Evolutionary conservation across 1,284 basidiomycete genomes (phyloP).

Genomic region (Sphagnurus paluster): DNA sequence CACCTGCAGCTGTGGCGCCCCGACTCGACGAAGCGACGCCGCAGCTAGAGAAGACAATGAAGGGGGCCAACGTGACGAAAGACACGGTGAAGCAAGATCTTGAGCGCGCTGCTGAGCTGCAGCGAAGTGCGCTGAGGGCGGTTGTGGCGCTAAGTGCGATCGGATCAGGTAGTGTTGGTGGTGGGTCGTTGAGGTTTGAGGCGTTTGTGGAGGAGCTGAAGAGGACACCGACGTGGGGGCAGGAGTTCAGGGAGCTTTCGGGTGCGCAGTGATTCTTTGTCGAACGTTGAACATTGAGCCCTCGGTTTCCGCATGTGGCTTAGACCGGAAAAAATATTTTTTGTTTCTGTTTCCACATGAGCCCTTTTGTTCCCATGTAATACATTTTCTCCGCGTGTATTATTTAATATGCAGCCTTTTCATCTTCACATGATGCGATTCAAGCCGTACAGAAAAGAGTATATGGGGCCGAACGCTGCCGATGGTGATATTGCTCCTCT

Average conservation of each 20-base stretch:
- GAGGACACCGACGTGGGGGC: conserved; percentile 61
- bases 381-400: too few relatives aligned
- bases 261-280: conserved; percentile 13
- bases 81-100: conserved; percentile 97
- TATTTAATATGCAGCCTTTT: too few relatives aligned
- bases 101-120: conserved; percentile 90
- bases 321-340: not conserved
- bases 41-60: conserved; percentile 85
- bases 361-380: too few relatives aligned
- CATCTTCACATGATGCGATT: too few relatives aligned
- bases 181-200: conserved; percentile 74
- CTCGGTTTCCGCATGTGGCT: not conserved
- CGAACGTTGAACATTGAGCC: too few relatives aligned
- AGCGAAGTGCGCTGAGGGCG: conserved; percentile 84
- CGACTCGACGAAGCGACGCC: conserved; percentile 86
- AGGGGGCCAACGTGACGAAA: conserved; percentile 86
- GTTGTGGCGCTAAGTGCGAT: conserved; percentile 84
- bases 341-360: too few relatives aligned
- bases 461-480: too few relatives aligned
- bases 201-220: conserved; percentile 70
- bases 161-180: too few relatives aligned
- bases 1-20: conserved; percentile 77
- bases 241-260: conserved; percentile 65
- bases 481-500: too few relatives aligned
- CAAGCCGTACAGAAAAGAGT: too few relatives aligned